Base-by-base conservation (phyloP, 1,139 yeast species). In the Geotrichum aggregatum region DNA sequence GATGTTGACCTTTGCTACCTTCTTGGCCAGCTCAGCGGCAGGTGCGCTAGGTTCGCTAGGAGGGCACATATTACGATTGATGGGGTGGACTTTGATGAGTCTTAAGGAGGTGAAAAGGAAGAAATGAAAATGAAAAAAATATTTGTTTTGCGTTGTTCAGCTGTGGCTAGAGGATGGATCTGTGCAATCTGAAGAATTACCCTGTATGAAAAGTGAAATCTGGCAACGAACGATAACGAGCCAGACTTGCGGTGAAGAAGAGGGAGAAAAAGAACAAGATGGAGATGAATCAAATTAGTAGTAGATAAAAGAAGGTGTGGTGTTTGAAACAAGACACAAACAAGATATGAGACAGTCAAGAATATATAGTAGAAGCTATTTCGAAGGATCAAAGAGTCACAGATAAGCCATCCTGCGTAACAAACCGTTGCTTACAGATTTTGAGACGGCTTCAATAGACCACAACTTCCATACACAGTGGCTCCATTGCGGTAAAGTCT, bases 11-110 rank as follows among this genome's bases (percentile, higher is more conserved):
- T 54, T 50, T 30, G 47, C 42, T 18, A 54, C 56, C 42, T 54
- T 50, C n/a, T 47, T 39, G 31, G 56, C 50, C 47, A 54, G 46
- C 18, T 54, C 56, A 16, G 52, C 54, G 34, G 44, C 50, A 39
- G 52, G 45, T 44, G 47, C 56, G 21, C 46, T 39, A n/a, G n/a
- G 28, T 24, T 24, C 28, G 28, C 28, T 24, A 11, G 52, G 52
- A 38, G 54, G 52, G 33, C 50, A 50, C 54, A 50, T 54, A 39
- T n/a, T 40, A 40, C 7, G 6, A 4, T 19, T 19, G 28, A 19
- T 38, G n/a, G 3, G 41, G 14, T 38, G 30, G 30, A 40, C 14
- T 14, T 18, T 13, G 38, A 30, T 8, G 38, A 43, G 30, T n/a
- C 33, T 41, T 26, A 43, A 43, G 47, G 38, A 43, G 47, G 36